Base-by-base conservation (phyloP, 371 early-diverging fungal genomes). In the Haplosporangium sp. region DNA sequence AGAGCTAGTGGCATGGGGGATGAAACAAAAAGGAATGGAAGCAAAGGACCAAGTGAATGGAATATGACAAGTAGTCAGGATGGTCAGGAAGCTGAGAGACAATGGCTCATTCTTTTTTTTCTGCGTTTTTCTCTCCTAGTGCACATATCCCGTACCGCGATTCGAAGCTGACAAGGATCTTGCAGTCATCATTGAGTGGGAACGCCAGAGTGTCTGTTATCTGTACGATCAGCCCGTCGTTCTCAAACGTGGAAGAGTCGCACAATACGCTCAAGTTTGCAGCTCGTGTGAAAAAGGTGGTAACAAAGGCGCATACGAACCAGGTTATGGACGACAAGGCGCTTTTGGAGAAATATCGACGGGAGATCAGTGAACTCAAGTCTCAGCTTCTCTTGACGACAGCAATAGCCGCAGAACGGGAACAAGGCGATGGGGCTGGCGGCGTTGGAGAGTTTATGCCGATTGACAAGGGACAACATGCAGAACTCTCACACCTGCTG, bases 261-360 rank as follows among this genome's bases (percentile, higher is more conserved):
- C 63, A 86, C 38, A 94, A 93, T 67, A 98, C 96, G 1, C 86
- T 98, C 38, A 93, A 93, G 58, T 98, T 96, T 81, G 96, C 96
- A 0, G 69, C 87, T 1, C 83, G 95, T 16, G 90, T 94, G 56
- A 93, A 92, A 69, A 86, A 87, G 64, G 89, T 95, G 6, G 83
- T 84, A 1, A 85, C 87, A 1, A 81, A 84, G 46, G 93, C 95
- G 3, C 85, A 89, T 37, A 89, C 89, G 37, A 90, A 93, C 80
- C 85, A 86, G 46, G 87, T 94, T 7, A 81, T 93, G 69, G 94
- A 95, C 73, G 95, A 95, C 64, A 94, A 95, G 71, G 95, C 95
- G 0, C 71, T 96, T 23, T 63, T 96, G 16, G 94, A 95, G 64
- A 92, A 93, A 79, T 96, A 96, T 74, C 86, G 88, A 42, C 73